Conservation (phyloP, 2,329 filamentous ascomycete genomes). For the Microcyclospora pomicola region DNA sequence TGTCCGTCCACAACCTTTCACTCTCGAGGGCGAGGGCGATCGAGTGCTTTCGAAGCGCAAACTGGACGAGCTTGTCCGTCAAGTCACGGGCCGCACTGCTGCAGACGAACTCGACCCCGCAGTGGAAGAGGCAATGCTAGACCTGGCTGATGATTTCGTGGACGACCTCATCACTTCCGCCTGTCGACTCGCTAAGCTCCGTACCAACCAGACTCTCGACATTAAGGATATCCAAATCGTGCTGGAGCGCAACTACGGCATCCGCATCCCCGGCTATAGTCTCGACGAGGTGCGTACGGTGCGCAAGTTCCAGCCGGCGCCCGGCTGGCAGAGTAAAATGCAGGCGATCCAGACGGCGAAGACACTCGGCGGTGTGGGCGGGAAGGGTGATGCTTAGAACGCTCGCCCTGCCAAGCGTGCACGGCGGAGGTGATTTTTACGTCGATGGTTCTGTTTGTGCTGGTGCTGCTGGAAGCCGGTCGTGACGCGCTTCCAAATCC, state of each 20-base stretch:
- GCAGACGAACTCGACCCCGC: conserved; percentile 70
- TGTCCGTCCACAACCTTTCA: conserved; percentile 65
- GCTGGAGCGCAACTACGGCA: conserved; percentile 52
- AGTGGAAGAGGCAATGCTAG: conserved; percentile 88
- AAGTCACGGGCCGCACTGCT: conserved; percentile 74
- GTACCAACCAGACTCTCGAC: conserved; percentile 79
- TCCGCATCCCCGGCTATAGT: conserved; percentile 80
- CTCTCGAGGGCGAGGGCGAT: conserved; percentile 82
- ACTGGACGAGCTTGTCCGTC: conserved; percentile 83
- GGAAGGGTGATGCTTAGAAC: conserved; percentile 8
- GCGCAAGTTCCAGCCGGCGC: conserved; percentile 77
- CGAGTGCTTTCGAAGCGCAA: conserved; percentile 96
- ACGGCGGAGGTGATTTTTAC: no score
- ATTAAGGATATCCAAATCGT: conserved; percentile 49
- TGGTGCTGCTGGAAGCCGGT: no score
- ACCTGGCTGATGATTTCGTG: conserved; percentile 85
- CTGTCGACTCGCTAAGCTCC: conserved; percentile 84
- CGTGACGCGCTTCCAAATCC: no score
- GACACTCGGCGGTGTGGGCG: conserved; percentile 37
- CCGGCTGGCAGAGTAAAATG: conserved; percentile 93
- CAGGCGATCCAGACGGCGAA: conserved; percentile 91
- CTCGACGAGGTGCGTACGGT: conserved; percentile 90
- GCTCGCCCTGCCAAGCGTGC: no score
- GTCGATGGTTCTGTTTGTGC: no score
- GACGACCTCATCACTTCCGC: conserved; percentile 79